Base-by-base conservation (phyloP, 2,329 filamentous ascomycete genomes). In the Albophoma yamanashiensis region DNA sequence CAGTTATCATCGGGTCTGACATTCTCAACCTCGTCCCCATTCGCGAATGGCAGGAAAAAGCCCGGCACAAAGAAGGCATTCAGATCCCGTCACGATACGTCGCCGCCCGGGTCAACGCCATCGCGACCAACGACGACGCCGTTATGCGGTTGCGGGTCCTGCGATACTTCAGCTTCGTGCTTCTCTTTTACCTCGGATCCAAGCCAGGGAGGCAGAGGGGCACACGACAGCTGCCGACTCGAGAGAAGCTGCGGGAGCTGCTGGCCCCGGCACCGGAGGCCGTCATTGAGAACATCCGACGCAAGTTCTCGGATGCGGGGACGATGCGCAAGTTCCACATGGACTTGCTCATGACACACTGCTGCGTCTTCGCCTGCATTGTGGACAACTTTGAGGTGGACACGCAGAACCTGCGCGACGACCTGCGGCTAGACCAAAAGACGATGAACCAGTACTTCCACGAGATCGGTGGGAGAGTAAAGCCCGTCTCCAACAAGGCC, bases 341-440 rank as follows among this genome's bases (percentile, higher is more conserved):
- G 39, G 88, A 93, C 69, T 79, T 90, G 63, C 74, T 92, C 39
- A 84, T 86, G 67, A 90, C 89, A 20, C 87, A 92, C 73, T 84
- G 89, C 67, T 88, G 86, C 66, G 88, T 83, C 1, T 79, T 92
- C 62, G 84, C 87, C 36, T 82, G 89, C 70, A 83, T 90, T 63
- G 76, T 92, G 22, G 88, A 92, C 67, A 85, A 87, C 69, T 91
- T 85, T 68, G 84, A 87, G 69, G 85, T 90, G 59, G 86, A 92
- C 67, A 86, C 86, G 8, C 82, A 81, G 63, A 81, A 87, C 64
- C 74, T 95, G 64, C 82, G 85, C 58, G 84, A 89, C 63, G 91
- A 94, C 69, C 74, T 94, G 62, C 82, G 83, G 68, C 68, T 92
- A 60, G 88, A 92, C 65, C 84, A 87, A 71, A 88, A 84, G 74